phyloP scores from a whole-genome alignment of 768 basidiomycete species.

The Auricularia sp. region DNA sequence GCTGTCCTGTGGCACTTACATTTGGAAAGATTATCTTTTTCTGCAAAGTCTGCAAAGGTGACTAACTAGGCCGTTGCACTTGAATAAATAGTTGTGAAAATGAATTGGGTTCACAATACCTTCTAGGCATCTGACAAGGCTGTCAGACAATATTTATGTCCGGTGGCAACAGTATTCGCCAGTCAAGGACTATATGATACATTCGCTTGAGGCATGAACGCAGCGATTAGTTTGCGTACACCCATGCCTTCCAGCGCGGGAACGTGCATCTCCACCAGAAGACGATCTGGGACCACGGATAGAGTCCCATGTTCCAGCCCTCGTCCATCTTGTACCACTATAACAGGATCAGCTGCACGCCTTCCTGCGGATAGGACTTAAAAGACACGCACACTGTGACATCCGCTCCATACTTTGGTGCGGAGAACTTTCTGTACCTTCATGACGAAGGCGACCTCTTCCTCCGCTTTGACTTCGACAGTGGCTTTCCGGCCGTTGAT shows the following conservation, averaged over 20 bases:
- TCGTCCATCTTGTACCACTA: conserved; percentile 1
- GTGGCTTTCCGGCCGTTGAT: not conserved
- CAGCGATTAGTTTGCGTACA: not conserved
- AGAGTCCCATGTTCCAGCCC: not conserved
- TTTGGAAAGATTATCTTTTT: no score
- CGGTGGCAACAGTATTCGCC: no score
- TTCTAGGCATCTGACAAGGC: no score
- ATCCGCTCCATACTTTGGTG: not conserved
- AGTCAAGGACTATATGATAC: no score
- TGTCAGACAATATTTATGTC: no score
- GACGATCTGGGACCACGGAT: not conserved
- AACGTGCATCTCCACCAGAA: conserved; percentile 1
- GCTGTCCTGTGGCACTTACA: no score
- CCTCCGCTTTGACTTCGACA: not conserved
- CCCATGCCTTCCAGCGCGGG: not conserved
- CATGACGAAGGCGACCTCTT: not conserved
- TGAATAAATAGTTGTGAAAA: no score
- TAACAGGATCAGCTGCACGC: not conserved
- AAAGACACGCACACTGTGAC: not conserved
- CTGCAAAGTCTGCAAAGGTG: no score
- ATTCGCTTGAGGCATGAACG: no score
- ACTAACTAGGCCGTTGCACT: no score
- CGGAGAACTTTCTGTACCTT: not conserved
- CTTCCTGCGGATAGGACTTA: no score
- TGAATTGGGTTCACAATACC: no score